Evolutionary conservation across 108 stramenopile species (phyloP).

Genomic region (Skeletonema marinoi): DNA sequence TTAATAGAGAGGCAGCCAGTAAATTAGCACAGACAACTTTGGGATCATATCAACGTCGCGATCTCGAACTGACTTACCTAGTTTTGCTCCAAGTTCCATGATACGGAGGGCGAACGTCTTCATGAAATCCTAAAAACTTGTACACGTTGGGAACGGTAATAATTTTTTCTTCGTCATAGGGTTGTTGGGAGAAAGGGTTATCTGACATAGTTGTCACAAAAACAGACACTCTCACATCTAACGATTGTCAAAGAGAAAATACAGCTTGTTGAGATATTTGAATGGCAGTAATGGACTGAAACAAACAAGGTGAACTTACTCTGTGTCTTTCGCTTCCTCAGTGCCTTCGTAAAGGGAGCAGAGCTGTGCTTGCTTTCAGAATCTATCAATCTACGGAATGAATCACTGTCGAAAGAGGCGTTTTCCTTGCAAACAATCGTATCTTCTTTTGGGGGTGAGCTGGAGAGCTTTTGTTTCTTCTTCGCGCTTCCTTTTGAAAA

Average conservation of each 20-base stretch:
- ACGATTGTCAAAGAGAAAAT: not conserved
- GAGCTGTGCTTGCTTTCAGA: constrained; percentile 12
- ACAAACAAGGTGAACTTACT: not conserved
- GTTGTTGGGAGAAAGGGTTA: constrained; percentile 62
- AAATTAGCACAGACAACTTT: not conserved
- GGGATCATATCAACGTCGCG: not conserved
- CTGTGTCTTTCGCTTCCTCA: constrained; percentile 19
- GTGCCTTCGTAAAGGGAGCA: constrained; percentile 19
- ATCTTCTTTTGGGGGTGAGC: not conserved
- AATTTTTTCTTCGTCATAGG: constrained; percentile 70
- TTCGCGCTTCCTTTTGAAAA: constrained; percentile 50
- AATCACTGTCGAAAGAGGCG: constrained; percentile 48
- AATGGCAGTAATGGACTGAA: not conserved
- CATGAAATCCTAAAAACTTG: constrained; percentile 82
- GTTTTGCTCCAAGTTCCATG: constrained; percentile 91
- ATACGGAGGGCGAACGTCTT: constrained; percentile 86
- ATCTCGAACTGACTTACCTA: not conserved
- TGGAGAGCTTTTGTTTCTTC: constrained; percentile 26
- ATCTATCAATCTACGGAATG: constrained; percentile 53
- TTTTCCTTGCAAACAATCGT: not conserved
- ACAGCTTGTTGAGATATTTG: not conserved
- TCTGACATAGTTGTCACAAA: constrained; percentile 50
- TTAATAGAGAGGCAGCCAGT: not conserved
- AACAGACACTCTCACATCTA: constrained; percentile 38
- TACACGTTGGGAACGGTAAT: constrained; percentile 76